These are phyloP conservation scores for Salix koriyanagi DNA, from an alignment of 345 rosid species.

Conservation along the genomic window DNA sequence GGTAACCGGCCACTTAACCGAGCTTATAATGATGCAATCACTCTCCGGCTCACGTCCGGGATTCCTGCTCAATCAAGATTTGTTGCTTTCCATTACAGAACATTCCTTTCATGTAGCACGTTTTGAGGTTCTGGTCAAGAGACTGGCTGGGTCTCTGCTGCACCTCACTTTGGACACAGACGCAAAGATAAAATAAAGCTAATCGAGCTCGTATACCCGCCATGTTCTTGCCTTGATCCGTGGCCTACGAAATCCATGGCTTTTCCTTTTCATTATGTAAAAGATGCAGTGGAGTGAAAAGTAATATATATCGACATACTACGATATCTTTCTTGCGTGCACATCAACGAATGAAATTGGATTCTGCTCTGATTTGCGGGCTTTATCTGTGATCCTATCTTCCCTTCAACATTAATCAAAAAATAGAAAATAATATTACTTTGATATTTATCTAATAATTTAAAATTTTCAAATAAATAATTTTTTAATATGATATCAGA, in stretches of 20 bases:
- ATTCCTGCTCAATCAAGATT: conserved; percentile 14
- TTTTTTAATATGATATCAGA: too few relatives aligned
- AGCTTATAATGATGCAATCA: conserved; percentile 1
- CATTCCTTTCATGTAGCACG: neutral
- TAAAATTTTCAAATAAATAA: too few relatives aligned
- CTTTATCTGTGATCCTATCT: neutral
- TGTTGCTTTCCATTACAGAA: neutral
- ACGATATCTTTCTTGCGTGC: conserved; percentile 15
- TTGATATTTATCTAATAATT: too few relatives aligned
- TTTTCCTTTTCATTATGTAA: conserved; percentile 24
- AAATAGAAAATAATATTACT: too few relatives aligned
- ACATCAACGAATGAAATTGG: conserved; percentile 11
- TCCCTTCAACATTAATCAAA: neutral
- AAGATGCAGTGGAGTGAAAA: conserved; percentile 14
- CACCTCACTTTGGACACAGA: conserved; percentile 16
- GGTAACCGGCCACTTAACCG: neutral
- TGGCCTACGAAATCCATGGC: conserved; percentile 27
- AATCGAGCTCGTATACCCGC: neutral
- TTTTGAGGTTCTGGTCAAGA: conserved; percentile 13
- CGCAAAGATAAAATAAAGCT: conserved; percentile 8
- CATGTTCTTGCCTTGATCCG: conserved; percentile 10
- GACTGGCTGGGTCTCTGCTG: neutral
- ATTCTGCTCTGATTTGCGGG: conserved; percentile 18
- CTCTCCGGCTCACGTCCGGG: conserved; percentile 6
- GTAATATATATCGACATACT: neutral